Conservation (phyloP, 2,329 filamentous ascomycete genomes). For the Ascochyta clinopodiicola region DNA sequence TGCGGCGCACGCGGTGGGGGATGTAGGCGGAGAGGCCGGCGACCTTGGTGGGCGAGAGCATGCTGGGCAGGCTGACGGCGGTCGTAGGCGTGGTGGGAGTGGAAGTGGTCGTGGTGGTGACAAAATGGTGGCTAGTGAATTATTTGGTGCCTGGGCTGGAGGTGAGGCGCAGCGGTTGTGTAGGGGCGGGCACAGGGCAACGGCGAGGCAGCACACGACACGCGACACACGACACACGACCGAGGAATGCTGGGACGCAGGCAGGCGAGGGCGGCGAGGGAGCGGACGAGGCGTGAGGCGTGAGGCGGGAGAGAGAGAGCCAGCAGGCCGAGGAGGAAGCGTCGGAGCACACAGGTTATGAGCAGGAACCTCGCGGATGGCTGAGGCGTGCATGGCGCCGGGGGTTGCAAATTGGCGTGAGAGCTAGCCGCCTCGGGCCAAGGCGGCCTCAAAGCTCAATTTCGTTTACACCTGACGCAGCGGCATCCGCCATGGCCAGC, state of each 20-base stretch:
- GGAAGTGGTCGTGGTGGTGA: constrained; percentile 28
- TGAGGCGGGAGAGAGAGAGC: constrained; percentile 14
- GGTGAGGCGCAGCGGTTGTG: constrained; percentile 11
- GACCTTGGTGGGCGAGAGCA: constrained; percentile 52
- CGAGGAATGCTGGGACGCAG: constrained; percentile 22
- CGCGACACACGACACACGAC: constrained; percentile 24
- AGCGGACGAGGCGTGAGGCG: constrained; percentile 1
- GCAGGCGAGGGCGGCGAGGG: background rate
- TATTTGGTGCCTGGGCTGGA: constrained; percentile 35
- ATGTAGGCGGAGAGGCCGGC: constrained; percentile 60
- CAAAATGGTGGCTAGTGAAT: constrained; percentile 21
- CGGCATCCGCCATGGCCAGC: constrained; percentile 11
- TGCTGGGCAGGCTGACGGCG: constrained; percentile 28
- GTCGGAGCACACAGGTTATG: constrained; percentile 39
- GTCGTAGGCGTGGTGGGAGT: constrained; percentile 28
- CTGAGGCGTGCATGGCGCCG: constrained; percentile 37
- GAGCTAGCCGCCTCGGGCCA: constrained; percentile 21
- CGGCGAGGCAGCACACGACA: constrained; percentile 32
- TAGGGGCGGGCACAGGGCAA: constrained; percentile 8
- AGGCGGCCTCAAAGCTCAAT: constrained; percentile 19
- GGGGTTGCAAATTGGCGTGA: constrained; percentile 33
- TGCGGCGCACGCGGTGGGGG: constrained; percentile 70
- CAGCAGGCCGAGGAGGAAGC: constrained; percentile 22
- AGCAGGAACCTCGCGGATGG: constrained; percentile 42
- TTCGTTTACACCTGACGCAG: constrained; percentile 29